Conservation (phyloP, 108 stramenopile genomes). For the Discostella pseudostelligera region DNA sequence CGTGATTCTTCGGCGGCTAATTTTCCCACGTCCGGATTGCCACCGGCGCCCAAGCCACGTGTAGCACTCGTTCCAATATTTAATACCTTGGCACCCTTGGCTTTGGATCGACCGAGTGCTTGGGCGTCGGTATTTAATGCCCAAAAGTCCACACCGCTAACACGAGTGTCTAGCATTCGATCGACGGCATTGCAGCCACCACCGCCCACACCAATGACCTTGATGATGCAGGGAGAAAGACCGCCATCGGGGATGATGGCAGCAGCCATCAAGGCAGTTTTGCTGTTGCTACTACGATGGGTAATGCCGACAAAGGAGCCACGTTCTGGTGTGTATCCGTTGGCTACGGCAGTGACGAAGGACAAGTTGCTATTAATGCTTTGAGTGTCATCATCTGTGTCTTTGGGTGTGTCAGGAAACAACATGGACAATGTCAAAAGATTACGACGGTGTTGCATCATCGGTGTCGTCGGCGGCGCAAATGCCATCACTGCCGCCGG, state of each 20-base stretch:
- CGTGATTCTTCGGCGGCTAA: constrained; percentile 82
- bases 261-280: neutral
- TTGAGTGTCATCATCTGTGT: neutral
- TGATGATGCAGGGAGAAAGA: constrained; percentile 68
- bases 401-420: too few species aligned
- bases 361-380: constrained; percentile 1
- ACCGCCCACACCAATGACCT: constrained; percentile 85
- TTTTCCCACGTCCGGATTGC: constrained; percentile 78
- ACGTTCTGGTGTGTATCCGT: constrained; percentile 26
- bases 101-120: constrained; percentile 64
- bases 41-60: constrained; percentile 87
- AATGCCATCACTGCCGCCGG: too few species aligned
- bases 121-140: constrained; percentile 91
- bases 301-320: constrained; percentile 23
- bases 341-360: constrained; percentile 24
- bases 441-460: too few species aligned
- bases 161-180: constrained; percentile 83
- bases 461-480: too few species aligned
- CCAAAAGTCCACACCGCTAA: constrained; percentile 88
- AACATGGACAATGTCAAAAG: too few species aligned
- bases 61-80: constrained; percentile 82
- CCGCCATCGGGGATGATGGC: constrained; percentile 70
- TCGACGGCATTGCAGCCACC: constrained; percentile 62
- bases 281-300: constrained; percentile 5
- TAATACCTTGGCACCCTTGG: constrained; percentile 51